These are phyloP conservation scores for Talaromyces rugulosus DNA, from an alignment of 2,329 filamentous ascomycete genomes.

Conservation along the genomic window DNA sequence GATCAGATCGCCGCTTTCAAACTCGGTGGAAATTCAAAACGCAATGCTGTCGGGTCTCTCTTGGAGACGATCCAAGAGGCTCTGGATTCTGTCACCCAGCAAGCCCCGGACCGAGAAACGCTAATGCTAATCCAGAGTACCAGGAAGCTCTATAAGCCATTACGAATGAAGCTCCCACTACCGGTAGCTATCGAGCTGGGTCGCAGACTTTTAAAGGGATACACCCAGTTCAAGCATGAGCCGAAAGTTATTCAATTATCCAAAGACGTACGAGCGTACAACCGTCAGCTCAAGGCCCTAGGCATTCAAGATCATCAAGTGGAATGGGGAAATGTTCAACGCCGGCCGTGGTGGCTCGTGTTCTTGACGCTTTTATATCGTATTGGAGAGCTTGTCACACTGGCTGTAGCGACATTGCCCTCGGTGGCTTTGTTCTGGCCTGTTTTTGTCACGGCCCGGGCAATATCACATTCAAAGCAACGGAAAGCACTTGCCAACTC, in stretches of 20 bases:
- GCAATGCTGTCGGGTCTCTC: slow-evolving; percentile 80
- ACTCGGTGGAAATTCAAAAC: slow-evolving; percentile 61
- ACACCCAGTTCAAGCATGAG: slow-evolving; percentile 87
- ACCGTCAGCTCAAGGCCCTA: slow-evolving; percentile 76
- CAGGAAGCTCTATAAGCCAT: slow-evolving; percentile 86
- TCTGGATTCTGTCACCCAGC: slow-evolving; percentile 82
- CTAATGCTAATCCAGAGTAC: slow-evolving; percentile 94
- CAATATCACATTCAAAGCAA: slow-evolving; percentile 77
- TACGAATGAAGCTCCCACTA: slow-evolving; percentile 86
- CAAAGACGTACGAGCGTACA: slow-evolving; percentile 76
- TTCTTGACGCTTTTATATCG: slow-evolving; percentile 75
- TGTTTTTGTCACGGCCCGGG: slow-evolving; percentile 77
- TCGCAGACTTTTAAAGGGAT: slow-evolving; percentile 81
- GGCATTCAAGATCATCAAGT: slow-evolving; percentile 92
- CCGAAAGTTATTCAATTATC: slow-evolving; percentile 75
- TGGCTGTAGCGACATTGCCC: slow-evolving; percentile 77
- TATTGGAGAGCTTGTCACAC: slow-evolving; percentile 67
- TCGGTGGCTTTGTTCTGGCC: slow-evolving; percentile 82
- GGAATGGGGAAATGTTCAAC: slow-evolving; percentile 74
- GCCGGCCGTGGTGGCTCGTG: slow-evolving; percentile 60
- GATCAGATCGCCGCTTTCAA: slow-evolving; percentile 84
- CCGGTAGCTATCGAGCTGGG: slow-evolving; percentile 93
- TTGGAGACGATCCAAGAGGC: slow-evolving; percentile 83
- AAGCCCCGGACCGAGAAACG: slow-evolving; percentile 89
- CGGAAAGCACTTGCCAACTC: slow-evolving; percentile 78